A percentile compares a stretch with the other conserved stretches of the same genome.
These are phyloP conservation scores for Eucalyptus globulus DNA, from an alignment of 345 rosid genomes.

Conservation along the genomic window DNA sequence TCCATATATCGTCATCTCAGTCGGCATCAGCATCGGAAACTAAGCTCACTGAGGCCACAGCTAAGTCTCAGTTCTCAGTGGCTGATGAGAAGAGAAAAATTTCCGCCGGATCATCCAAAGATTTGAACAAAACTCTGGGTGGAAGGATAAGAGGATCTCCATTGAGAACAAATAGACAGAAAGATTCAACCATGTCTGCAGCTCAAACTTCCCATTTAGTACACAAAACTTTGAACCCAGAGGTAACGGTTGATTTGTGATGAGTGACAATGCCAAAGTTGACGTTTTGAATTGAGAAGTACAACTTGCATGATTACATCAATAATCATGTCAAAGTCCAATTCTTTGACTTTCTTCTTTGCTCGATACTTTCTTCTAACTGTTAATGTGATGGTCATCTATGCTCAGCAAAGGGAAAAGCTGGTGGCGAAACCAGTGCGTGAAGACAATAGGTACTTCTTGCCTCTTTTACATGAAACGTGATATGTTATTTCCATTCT, in stretches of 20 bases:
- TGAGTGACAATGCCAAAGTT: neutral
- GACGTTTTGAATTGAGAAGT: neutral
- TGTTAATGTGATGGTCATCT: neutral
- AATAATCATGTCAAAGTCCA: neutral
- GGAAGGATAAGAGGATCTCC: constrained; percentile 11
- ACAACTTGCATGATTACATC: neutral
- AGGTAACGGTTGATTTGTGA: constrained; percentile 5
- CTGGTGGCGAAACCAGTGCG: constrained; percentile 13
- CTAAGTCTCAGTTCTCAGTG: constrained; percentile 11
- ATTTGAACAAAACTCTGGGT: constrained; percentile 3
- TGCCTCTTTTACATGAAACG: neutral
- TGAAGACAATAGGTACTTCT: constrained; percentile 35
- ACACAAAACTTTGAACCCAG: constrained; percentile 9
- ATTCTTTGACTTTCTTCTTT: neutral
- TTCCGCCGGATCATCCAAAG: constrained; percentile 2
- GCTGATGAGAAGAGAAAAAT: constrained; percentile 1
- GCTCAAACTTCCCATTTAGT: constrained; percentile 1
- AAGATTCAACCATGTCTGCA: neutral
- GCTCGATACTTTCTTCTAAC: neutral
- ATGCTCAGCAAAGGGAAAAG: constrained; percentile 25
- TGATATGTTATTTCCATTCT: neutral
- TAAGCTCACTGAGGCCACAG: neutral
- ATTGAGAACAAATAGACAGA: constrained; percentile 18
- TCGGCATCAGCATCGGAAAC: neutral
- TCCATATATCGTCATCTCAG: neutral